A percentile compares a stretch with the other conserved stretches of the same genome.
Conservation (phyloP, 2,329 filamentous ascomycete species). For the Ceratocystis eucalypticola region DNA sequence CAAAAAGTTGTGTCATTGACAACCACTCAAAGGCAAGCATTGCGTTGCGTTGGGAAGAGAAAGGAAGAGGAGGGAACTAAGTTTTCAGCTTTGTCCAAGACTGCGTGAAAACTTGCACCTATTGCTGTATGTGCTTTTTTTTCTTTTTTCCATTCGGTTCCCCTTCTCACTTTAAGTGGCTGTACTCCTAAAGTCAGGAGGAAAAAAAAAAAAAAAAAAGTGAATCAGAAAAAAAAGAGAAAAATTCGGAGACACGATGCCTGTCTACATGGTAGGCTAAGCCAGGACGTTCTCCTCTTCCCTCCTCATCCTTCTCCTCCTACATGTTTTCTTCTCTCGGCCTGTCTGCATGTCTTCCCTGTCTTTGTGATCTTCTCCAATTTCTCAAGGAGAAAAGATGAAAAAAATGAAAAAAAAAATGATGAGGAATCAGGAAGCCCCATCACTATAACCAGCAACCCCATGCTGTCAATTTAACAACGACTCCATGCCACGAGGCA, state of each 20-base stretch:
- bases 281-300: background rate
- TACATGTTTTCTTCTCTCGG: background rate
- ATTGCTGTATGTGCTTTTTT: no score
- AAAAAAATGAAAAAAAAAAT: background rate
- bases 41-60: background rate
- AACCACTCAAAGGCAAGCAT: no score
- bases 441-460: background rate
- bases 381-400: background rate
- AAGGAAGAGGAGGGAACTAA: background rate
- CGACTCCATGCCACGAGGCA: constrained; percentile 29
- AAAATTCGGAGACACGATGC: constrained; percentile 1
- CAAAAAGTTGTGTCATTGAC: no score
- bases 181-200: no score
- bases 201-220: background rate
- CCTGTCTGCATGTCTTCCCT: background rate
- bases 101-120: no score
- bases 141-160: no score
- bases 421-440: background rate
- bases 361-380: constrained; percentile 5
- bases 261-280: background rate
- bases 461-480: constrained; percentile 11
- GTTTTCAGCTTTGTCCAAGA: no score
- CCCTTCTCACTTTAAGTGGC: no score
- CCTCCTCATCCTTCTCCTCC: background rate
- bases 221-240: constrained; percentile 3